Base-by-base conservation (phyloP, 148 eudicot species). In the Camellia sinensis region DNA sequence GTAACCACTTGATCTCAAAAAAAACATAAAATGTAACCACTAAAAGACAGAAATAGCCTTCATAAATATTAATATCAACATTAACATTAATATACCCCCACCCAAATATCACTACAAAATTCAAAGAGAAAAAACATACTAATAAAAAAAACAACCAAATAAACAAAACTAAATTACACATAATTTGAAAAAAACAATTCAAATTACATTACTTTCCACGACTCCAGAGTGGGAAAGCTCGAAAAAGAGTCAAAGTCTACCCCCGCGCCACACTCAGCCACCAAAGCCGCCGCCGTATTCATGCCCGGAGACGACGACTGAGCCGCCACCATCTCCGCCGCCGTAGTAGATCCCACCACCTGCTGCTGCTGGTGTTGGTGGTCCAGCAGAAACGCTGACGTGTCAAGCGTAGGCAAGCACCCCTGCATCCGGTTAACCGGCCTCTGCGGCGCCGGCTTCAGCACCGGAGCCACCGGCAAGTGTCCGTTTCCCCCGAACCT, bases 181-280 rank as follows among this genome's bases (percentile, higher is more conserved):
- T 10, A 65, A 78, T 40, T 6, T 0, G 70, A 77, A 18, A 53
- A 12, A 65, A 52, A 62, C 78, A 67, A 18, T 29, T 29, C 37
- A 46, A 64, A 21, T 73, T 79, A 84, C 81, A 81, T 78, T 11
- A 79, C 79, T 86, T 87, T 89, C 89, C 94, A 88, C 17, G 97
- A 95, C 79, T 93, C 98, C 2, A 95, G 87, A 3, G 97, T 95
- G 10, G 98, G 98, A 75, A 91, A 95, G 83, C 92, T 69, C 59
- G 87, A 73, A 29, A 89, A 87, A 3, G 91, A 82, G 81, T 91
- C 92, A 74, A 91, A 90, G 67, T 86, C 93, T n/a, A 84, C 60
- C 53, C 79, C 86, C 2, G 85, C 78, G 15, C 80, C 87, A 12
- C 80, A 86, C 1, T 77, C 83, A 0, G 68, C 82, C 64, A 71